Evolutionary conservation across 2,329 filamentous ascomycete species (phyloP), one percentile per base, ranked within the genome.

Genomic region (Monosporascus sp.): DNA sequence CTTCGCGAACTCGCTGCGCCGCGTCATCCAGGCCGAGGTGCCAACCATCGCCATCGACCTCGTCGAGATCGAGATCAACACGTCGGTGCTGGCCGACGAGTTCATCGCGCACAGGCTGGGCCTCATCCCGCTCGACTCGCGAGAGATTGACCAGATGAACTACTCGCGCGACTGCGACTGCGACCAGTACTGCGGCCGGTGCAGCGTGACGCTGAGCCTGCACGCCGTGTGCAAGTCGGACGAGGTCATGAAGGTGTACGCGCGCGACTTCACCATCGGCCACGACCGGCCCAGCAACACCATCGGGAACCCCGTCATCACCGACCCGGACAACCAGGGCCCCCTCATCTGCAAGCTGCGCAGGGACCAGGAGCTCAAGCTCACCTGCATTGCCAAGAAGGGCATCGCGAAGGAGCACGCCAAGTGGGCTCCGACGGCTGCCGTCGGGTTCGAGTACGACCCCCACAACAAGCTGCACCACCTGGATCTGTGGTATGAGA

Each of bases 371-470:
- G 91, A 96, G 71, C 75, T 99, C 55, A 87, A 90, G 69, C 83
- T 99, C 66, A 89, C 83, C 56, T 97, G 93, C 68, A 88, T 97
- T 60, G 94, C 93, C 49, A 97, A 96, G 79, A 97, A 97, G 79
- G 94, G 94, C 1, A 97, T 97, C 59, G 92, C 93, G 38, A 99
- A 99, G 78, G 94, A 99, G 71, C 94, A 99, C 72, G 90, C 94
- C 9, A 99, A 99, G 72, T 99, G 94, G 94, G 89, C 90, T 65
- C 92, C 94, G 2, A 93, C 89, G 37, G 82, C 91, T 41, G 94
- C 94, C 3, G 86, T 99, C 41, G 92, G 90, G 24, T 99, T 99
- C 68, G 94, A 99, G 72, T 99, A 99, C 71, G 94, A 99, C 69
- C 94, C 94, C 55, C 89, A 95, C 71, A 99, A 99, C 75, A 97